Conservation (phyloP, 148 eudicot species). For the Vaccinium darrowii region DNA sequence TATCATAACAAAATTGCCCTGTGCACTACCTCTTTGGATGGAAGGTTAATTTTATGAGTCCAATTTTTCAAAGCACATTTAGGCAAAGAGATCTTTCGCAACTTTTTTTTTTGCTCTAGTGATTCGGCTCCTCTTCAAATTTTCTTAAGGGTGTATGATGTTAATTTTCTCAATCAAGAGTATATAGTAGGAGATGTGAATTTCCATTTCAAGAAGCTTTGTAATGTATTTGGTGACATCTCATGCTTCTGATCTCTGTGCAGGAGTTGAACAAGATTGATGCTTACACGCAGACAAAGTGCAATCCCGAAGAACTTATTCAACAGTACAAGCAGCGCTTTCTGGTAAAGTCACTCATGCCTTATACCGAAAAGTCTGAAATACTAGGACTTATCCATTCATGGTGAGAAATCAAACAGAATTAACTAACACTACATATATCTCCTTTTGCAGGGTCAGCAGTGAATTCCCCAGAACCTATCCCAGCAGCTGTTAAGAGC, state of each 20-base stretch:
- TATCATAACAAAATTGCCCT: no score
- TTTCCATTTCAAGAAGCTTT: background rate
- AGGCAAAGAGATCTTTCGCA: no score
- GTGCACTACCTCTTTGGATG: no score
- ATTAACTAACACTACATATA: background rate
- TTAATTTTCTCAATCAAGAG: background rate
- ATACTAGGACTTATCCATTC: background rate
- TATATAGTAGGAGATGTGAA: background rate
- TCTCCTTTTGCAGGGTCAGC: background rate
- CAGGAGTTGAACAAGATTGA: slow-evolving; percentile 72
- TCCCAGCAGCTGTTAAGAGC: background rate
- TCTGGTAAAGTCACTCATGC: slow-evolving; percentile 9
- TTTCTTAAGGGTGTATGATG: background rate
- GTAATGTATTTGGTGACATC: background rate
- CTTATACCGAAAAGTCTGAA: background rate
- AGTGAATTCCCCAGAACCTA: background rate
- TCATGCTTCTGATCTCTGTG: background rate
- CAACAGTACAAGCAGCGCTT: slow-evolving; percentile 8
- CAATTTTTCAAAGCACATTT: no score
- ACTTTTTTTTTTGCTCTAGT: background rate
- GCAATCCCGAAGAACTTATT: slow-evolving; percentile 11
- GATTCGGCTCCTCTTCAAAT: background rate
- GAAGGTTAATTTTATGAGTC: background rate
- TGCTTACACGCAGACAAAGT: slow-evolving; percentile 40
- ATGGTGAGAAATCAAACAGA: background rate